Percentiles rank a stretch among this genome's conserved stretches.
Evolutionary conservation across 2,329 filamentous ascomycete species (phyloP).

Genomic region (Scytalidium lignicola): DNA sequence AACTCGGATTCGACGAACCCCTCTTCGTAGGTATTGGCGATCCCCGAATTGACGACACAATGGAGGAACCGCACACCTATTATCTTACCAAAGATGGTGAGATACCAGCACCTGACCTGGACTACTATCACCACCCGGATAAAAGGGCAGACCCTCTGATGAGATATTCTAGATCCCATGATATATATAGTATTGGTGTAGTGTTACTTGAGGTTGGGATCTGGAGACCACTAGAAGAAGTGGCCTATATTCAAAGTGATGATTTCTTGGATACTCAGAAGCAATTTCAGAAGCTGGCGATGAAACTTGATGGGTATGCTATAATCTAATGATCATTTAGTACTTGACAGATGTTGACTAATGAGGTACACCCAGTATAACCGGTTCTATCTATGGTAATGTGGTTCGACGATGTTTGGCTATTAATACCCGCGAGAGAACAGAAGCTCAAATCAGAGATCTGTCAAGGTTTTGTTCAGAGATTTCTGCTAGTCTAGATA

Average conservation of each 20-base stretch:
- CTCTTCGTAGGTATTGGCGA: constrained; percentile 36
- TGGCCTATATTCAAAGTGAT: constrained; percentile 16
- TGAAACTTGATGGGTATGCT: constrained; percentile 20
- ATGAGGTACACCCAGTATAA: constrained; percentile 8
- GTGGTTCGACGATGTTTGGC: constrained; percentile 19
- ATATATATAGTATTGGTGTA: constrained; percentile 44
- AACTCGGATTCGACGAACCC: constrained; percentile 22
- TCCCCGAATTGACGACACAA: constrained; percentile 28
- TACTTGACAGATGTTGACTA: background rate
- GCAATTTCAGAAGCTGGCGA: constrained; percentile 16
- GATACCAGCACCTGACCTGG: constrained; percentile 28
- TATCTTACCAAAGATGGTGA: constrained; percentile 34
- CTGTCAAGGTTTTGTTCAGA: constrained; percentile 15
- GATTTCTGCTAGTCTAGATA: constrained; percentile 14
- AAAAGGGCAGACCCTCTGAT: constrained; percentile 15
- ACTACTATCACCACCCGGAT: constrained; percentile 23
- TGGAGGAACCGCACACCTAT: constrained; percentile 24
- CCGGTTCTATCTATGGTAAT: constrained; percentile 18
- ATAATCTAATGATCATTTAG: background rate
- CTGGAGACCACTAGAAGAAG: constrained; percentile 37
- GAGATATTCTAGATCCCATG: constrained; percentile 32
- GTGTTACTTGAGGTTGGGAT: constrained; percentile 46
- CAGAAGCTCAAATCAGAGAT: constrained; percentile 12
- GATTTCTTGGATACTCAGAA: constrained; percentile 18
- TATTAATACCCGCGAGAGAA: constrained; percentile 14